phyloP scores from a whole-genome alignment of 805 yeast genomes.

The Zygotorulaspora sp. region DNA sequence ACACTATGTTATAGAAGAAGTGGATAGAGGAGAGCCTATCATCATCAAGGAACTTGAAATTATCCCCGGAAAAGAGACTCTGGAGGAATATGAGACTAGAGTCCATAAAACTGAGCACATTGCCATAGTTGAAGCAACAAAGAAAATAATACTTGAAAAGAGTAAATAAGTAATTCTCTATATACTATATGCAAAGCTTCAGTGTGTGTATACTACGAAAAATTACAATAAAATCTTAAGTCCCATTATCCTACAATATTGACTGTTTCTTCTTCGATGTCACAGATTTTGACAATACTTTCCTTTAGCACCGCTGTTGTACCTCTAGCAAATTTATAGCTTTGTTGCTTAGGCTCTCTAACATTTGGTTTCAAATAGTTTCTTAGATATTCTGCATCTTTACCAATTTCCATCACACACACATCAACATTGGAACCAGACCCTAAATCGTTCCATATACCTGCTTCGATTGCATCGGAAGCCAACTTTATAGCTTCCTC shows the following conservation, averaged over 20 bases:
- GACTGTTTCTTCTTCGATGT: constrained; percentile 60
- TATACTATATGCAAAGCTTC: neutral
- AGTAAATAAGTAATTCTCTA: constrained; percentile 1
- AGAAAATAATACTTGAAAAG: constrained; percentile 20
- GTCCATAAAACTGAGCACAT: constrained; percentile 82
- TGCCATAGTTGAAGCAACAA: constrained; percentile 91
- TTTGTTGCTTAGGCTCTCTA: constrained; percentile 73
- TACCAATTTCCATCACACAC: constrained; percentile 92
- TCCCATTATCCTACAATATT: constrained; percentile 31
- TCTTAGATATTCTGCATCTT: constrained; percentile 79
- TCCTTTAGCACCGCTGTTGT: constrained; percentile 84
- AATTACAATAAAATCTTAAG: neutral
- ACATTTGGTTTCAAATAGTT: constrained; percentile 89
- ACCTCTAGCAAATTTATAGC: constrained; percentile 84
- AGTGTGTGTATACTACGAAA: neutral
- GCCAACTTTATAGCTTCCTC: constrained; percentile 92
- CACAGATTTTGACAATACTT: constrained; percentile 59
- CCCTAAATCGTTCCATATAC: constrained; percentile 98
- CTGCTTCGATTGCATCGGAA: constrained; percentile 90
- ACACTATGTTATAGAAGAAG: constrained; percentile 93
- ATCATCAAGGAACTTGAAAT: constrained; percentile 75
- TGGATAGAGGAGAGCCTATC: constrained; percentile 88
- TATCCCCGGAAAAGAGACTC: constrained; percentile 56
- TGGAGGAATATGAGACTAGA: constrained; percentile 75
- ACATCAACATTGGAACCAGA: constrained; percentile 97